Conservation (phyloP, 2,329 filamentous ascomycete species). For the Bipolaris gigantea region DNA sequence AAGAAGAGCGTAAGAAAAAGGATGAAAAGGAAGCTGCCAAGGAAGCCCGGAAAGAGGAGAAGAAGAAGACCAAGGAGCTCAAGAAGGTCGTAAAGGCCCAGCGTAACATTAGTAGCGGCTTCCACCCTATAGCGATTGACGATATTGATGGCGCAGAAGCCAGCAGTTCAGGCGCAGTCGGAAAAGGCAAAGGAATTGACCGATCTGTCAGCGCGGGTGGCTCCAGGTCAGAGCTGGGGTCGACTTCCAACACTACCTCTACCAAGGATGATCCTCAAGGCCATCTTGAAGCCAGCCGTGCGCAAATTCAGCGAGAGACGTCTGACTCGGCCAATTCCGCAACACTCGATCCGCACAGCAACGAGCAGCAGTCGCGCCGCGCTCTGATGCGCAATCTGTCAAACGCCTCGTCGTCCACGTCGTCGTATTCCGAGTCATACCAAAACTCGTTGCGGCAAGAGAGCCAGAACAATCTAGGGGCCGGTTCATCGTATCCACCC, state of each 20-base stretch:
- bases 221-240: conserved; percentile 48
- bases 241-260: conserved; percentile 43
- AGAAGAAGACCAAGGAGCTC: conserved; percentile 65
- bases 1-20: conserved; percentile 88
- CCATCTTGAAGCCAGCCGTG: conserved; percentile 52
- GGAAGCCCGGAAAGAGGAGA: conserved; percentile 81
- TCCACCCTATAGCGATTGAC: conserved; percentile 59
- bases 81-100: conserved; percentile 71
- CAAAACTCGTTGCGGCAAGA: conserved; percentile 33
- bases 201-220: conserved; percentile 44
- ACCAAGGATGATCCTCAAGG: conserved; percentile 47
- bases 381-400: conserved; percentile 82
- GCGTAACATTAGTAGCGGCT: conserved; percentile 60
- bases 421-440: conserved; percentile 72
- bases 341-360: conserved; percentile 43
- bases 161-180: conserved; percentile 37
- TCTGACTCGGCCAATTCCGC: conserved; percentile 47
- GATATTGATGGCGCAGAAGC: conserved; percentile 29
- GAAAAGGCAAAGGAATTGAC: conserved; percentile 54
- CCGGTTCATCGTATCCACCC: conserved; percentile 52
- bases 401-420: conserved; percentile 80
- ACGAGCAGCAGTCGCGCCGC: conserved; percentile 52
- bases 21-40: conserved; percentile 80
- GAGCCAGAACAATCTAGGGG: conserved; percentile 39
- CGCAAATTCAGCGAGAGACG: conserved; percentile 44